Evolutionary conservation across 2,329 filamentous ascomycete species (phyloP).

Genomic region (Nemania sp.): DNA sequence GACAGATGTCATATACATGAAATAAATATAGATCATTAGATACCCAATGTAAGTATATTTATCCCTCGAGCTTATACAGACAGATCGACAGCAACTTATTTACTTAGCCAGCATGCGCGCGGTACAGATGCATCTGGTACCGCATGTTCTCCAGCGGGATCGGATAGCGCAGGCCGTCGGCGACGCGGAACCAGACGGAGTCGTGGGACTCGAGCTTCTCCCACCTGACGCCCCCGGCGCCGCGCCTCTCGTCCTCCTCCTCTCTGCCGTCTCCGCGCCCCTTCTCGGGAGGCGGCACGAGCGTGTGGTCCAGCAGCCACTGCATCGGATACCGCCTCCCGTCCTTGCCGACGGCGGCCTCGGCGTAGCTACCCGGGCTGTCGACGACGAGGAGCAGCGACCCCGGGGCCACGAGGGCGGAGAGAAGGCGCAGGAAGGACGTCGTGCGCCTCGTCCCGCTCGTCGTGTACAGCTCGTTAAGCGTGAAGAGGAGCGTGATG

Average conservation of each 20-base stretch:
- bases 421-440: slow-evolving; percentile 72
- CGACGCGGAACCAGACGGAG: slow-evolving; percentile 82
- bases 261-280: slow-evolving; percentile 41
- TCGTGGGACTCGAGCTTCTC: slow-evolving; percentile 75
- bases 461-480: slow-evolving; percentile 90
- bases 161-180: slow-evolving; percentile 71
- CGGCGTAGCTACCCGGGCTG: slow-evolving; percentile 91
- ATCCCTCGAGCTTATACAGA: no score
- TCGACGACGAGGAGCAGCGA: slow-evolving; percentile 84
- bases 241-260: slow-evolving; percentile 36
- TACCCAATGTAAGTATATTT: no score
- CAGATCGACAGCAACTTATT: no score
- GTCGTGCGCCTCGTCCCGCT: slow-evolving; percentile 76
- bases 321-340: slow-evolving; percentile 84
- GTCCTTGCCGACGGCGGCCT: slow-evolving; percentile 69
- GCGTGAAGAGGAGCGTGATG: slow-evolving; percentile 87
- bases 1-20: no score
- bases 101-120: slow-evolving; percentile 30
- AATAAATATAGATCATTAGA: no score
- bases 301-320: slow-evolving; percentile 84
- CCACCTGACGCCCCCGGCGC: slow-evolving; percentile 57
- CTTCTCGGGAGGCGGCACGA: slow-evolving; percentile 49
- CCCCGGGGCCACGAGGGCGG: slow-evolving; percentile 58
- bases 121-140: slow-evolving; percentile 88
- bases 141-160: slow-evolving; percentile 93